Percentiles rank a stretch among this genome's conserved stretches.
These are phyloP conservation scores for Penicillium capsulatum DNA, from an alignment of 2,329 filamentous ascomycete genomes.

Conservation along the genomic window DNA sequence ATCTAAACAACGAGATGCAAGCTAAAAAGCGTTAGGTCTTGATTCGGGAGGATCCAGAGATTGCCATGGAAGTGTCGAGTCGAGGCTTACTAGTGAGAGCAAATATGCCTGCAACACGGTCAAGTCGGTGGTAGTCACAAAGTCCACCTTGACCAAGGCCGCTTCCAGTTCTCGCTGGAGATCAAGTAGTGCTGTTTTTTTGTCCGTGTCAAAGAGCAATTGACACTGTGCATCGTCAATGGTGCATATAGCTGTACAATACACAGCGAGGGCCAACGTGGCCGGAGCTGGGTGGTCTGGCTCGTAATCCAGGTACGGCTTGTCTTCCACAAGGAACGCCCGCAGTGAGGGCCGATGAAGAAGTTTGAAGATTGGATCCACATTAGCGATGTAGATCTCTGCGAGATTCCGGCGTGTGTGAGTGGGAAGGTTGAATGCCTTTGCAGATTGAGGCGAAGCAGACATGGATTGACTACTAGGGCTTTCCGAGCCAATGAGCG, in stretches of 20 bases:
- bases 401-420: conserved; percentile 18
- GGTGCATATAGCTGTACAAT: conserved; percentile 26
- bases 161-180: conserved; percentile 25
- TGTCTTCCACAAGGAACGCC: conserved; percentile 22
- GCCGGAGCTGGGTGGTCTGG: conserved; percentile 23
- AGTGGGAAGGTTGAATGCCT: conserved; percentile 7
- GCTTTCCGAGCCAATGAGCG: conserved; percentile 16
- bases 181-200: conserved; percentile 16
- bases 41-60: too few relatives aligned
- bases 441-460: conserved; percentile 8
- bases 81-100: conserved; percentile 25
- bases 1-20: conserved; percentile 29
- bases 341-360: conserved; percentile 29
- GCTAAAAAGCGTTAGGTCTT: conserved; percentile 10
- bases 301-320: conserved; percentile 30
- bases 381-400: conserved; percentile 25
- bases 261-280: conserved; percentile 25
- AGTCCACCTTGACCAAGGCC: conserved; percentile 25
- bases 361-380: conserved; percentile 33
- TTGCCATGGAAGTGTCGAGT: neutral
- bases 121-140: conserved; percentile 31
- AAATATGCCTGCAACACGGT: conserved; percentile 33
- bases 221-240: conserved; percentile 23
- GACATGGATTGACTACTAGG: conserved; percentile 13
- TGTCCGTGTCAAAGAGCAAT: conserved; percentile 17